Evolutionary conservation across 805 yeast species (phyloP), one percentile per base, ranked within the genome.

Genomic region (Candida xiaguanensis): DNA sequence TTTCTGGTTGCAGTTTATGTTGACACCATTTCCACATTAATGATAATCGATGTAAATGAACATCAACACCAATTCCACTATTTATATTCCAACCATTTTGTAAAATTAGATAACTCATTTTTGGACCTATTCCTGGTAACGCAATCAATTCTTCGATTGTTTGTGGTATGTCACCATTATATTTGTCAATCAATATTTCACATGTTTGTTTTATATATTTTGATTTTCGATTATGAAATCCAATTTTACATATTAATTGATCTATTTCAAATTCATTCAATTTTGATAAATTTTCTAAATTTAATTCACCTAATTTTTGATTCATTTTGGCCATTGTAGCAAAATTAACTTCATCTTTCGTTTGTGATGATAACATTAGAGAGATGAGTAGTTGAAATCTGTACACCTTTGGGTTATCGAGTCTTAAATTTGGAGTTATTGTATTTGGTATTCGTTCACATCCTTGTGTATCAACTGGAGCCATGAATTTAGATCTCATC

Each of bases 81-180:
- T 72, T 80, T 42, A 81, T 65, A 30, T 70, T 65, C 96, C 96
- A 89, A 0, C 93, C 95, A 29, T 78, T 75, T 51, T 88, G 95
- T 42, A 88, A 64, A 1, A 90, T 70, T 28, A 90, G 61, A 55
- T 76, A 84, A 0, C 95, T 95, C 98, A 90, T 90, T 57, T 90
- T 90, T 7, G 96, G 96, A 0, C 98, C 98, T 2, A 90, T 95
- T 0, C 98, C 98, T 0, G 96, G 96, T 23, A 90, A 63, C 0
- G 74, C 59, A 4, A 75, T 69, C 37, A 90, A 69, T 1, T 82
- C 90, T 5, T 74, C 78, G 7, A 85, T 70, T 2, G 81, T 72
- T 42, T 72, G 60, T 0, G 98, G 98, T 3, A 91, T 72, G 47
- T 89, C 96, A 6, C 80, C 79, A 8, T 66, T 63, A 53, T 70